These are phyloP conservation scores for Puccinia triticina DNA, from an alignment of 1,284 basidiomycete genomes.

Conservation along the genomic window DNA sequence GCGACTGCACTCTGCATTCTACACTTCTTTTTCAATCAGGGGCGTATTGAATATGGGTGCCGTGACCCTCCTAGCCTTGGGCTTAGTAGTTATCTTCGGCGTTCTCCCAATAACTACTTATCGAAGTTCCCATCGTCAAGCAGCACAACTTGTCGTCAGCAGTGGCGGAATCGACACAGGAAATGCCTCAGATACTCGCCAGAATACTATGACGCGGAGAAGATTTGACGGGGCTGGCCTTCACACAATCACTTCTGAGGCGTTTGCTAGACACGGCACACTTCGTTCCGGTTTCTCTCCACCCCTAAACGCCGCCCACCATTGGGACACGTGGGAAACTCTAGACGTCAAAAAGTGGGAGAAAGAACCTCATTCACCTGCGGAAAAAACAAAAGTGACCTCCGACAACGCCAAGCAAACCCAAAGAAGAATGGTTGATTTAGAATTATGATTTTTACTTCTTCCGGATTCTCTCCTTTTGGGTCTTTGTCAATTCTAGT, in stretches of 20 bases:
- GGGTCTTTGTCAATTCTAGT: not conserved
- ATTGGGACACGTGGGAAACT: too few relatives aligned
- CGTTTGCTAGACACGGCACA: too few relatives aligned
- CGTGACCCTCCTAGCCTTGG: slow-evolving; percentile 25
- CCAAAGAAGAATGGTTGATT: not conserved
- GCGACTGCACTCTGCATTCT: not conserved
- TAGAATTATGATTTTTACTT: not conserved
- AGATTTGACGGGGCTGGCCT: not conserved
- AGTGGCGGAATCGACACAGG: slow-evolving; percentile 66
- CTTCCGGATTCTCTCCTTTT: not conserved
- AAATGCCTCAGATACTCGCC: not conserved
- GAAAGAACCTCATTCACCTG: too few relatives aligned
- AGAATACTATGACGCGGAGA: not conserved
- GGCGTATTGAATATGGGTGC: slow-evolving; percentile 30
- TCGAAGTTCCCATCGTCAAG: not conserved
- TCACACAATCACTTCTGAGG: not conserved
- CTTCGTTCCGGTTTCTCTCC: too few relatives aligned
- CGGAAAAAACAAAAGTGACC: too few relatives aligned
- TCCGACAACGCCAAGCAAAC: too few relatives aligned
- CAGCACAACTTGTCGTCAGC: slow-evolving; percentile 9
- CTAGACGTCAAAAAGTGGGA: too few relatives aligned
- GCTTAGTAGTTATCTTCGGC: slow-evolving; percentile 34
- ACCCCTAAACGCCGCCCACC: too few relatives aligned
- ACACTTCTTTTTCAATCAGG: slow-evolving; percentile 10
- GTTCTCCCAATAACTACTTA: slow-evolving; percentile 28